A percentile compares a stretch with the other conserved stretches of the same genome.
Evolutionary conservation across 2,329 filamentous ascomycete genomes (phyloP).

Genomic region (Epichloe hybrida): DNA sequence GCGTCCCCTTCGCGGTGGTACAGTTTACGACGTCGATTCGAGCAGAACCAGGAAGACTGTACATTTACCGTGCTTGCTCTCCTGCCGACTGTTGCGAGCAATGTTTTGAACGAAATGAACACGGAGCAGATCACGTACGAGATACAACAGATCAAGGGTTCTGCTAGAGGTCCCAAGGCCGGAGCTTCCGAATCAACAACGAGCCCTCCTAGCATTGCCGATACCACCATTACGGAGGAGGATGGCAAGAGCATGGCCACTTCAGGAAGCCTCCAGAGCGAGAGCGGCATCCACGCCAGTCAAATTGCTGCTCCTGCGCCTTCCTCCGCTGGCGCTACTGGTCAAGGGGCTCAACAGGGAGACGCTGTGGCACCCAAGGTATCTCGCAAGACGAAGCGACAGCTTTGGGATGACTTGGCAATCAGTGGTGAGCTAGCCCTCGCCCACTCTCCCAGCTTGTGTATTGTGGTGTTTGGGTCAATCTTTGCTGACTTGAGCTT

Average conservation of each 20-base stretch:
- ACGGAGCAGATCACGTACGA: slow-evolving; percentile 89
- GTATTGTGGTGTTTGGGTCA: too few relatives aligned
- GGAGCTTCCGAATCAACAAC: slow-evolving; percentile 37
- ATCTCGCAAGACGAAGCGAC: slow-evolving; percentile 64
- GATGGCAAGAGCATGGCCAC: slow-evolving; percentile 58
- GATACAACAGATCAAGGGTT: slow-evolving; percentile 78
- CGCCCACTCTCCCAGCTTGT: background rate
- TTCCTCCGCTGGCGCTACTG: slow-evolving; percentile 21
- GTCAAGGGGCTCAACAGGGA: slow-evolving; percentile 24
- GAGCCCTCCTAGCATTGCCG: slow-evolving; percentile 44
- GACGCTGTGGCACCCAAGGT: slow-evolving; percentile 31
- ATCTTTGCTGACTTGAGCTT: background rate
- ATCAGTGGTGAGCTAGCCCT: slow-evolving; percentile 62
- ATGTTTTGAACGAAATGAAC: slow-evolving; percentile 74
- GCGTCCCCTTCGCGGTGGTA: background rate
- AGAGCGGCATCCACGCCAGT: slow-evolving; percentile 72
- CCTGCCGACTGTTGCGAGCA: slow-evolving; percentile 79
- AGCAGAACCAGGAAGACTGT: slow-evolving; percentile 98
- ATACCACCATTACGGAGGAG: slow-evolving; percentile 69
- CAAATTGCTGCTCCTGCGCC: slow-evolving; percentile 49
- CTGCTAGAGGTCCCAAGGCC: slow-evolving; percentile 45
- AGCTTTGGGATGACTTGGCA: slow-evolving; percentile 95
- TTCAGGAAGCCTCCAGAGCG: slow-evolving; percentile 55
- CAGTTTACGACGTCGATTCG: slow-evolving; percentile 86
- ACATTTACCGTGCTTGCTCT: slow-evolving; percentile 96